Base-by-base conservation (phyloP, 352 stramenopile genomes). In the Aphanomyces invadans region DNA sequence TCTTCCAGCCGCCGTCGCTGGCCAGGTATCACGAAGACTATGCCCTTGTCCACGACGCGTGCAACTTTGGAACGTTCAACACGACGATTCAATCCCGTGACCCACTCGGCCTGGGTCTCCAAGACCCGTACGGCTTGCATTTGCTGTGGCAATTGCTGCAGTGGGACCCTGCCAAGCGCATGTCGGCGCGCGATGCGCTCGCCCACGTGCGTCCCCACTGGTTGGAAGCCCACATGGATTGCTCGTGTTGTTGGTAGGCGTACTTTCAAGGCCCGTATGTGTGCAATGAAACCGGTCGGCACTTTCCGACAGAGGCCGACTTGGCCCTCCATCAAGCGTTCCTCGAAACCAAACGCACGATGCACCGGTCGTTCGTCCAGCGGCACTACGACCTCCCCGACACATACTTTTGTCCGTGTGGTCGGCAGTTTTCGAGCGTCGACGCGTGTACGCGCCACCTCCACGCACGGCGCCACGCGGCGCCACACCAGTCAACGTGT, bases 111-210 rank as follows among this genome's bases (percentile, higher is more conserved):
- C 83, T 87, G 1, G 95, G 95, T 3, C 90, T 98, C 51, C 77
- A 89, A 69, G 77, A 90, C 52, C 56, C 63, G 0, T 93, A 73
- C 71, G 81, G 81, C 1, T 74, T 98, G 23, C 87, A 98, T 77
- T 74, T 99, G 25, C 89, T 99, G 64, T 98, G 88, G 85, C 82
- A 88, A 33, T 72, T 99, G 39, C 79, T 99, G 25, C 87, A 95
- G 31, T 98, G 88, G 87, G 78, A 98, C 76, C 93, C 95, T 12
- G 74, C 73, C 11, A 77, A 98, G 45, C 79, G 95, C 26, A 95
- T 98, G 33, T 76, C 76, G 26, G 79, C 83, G 0, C 46, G 71
- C 4, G 80, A 93, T 5, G 88, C 89, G 17, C 70, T 97, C 17
- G 64, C 88, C 48, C 89, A 97, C 67, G 84, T 67, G 44, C 36